A percentile compares a stretch with the other conserved stretches of the same genome.
These are phyloP conservation scores for Coelastrella sp. DNA, from an alignment of 139 green algal species.

Conservation along the genomic window DNA sequence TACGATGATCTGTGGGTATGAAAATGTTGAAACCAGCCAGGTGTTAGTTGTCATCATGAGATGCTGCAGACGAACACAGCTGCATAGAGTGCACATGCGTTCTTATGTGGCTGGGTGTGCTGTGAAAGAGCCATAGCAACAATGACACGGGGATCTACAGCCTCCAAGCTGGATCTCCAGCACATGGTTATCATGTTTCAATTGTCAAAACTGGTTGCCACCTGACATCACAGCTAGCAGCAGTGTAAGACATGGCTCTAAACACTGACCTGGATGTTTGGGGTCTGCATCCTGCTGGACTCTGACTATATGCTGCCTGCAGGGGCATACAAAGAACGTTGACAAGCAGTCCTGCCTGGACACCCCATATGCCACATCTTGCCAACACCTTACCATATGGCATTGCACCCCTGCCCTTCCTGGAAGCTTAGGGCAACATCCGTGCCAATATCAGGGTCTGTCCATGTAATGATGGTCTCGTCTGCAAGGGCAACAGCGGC, in stretches of 20 bases:
- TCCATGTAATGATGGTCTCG: conserved; percentile 98
- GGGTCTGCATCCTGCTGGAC: conserved; percentile 64
- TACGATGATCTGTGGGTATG: conserved; percentile 18
- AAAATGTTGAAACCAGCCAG: background rate
- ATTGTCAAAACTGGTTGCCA: no score
- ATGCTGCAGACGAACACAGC: no score
- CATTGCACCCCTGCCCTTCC: conserved; percentile 86
- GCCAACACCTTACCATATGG: conserved; percentile 81
- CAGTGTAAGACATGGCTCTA: background rate
- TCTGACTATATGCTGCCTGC: conserved; percentile 76
- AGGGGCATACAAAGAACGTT: background rate
- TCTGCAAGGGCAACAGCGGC: conserved; percentile 69
- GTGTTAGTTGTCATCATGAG: no score
- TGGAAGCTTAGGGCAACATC: conserved; percentile 98
- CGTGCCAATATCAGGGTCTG: conserved; percentile 86
- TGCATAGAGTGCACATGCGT: no score
- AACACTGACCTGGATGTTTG: conserved; percentile 47
- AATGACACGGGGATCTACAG: no score
- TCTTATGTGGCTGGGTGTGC: no score
- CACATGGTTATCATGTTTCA: no score
- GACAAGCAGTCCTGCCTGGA: conserved; percentile 15
- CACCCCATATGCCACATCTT: background rate
- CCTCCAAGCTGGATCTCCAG: no score
- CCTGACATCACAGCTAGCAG: no score
- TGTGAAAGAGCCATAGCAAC: no score